Evolutionary conservation across 2,329 filamentous ascomycete genomes (phyloP).

Genomic region (Tolypocladium tundrense): DNA sequence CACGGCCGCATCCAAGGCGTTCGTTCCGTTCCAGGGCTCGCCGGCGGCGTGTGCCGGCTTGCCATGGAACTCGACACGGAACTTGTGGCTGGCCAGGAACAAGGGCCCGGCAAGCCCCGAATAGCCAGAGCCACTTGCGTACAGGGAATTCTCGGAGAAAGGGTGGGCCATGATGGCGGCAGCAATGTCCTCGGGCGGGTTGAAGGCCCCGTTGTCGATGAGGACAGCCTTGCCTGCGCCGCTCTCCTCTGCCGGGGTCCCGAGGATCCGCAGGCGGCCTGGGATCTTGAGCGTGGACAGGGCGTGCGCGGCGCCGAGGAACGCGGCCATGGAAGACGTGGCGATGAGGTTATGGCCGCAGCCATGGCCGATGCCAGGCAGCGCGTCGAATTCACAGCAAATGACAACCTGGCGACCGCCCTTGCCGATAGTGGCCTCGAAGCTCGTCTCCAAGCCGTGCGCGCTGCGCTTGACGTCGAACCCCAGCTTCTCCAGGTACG

Average conservation of each 20-base stretch:
- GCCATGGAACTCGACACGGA: constrained; percentile 21
- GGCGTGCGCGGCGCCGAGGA: constrained; percentile 24
- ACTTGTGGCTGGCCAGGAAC: constrained; percentile 21
- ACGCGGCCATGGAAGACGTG: constrained; percentile 27
- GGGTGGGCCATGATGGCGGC: constrained; percentile 21
- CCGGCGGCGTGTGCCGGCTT: constrained; percentile 23
- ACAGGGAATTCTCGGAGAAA: constrained; percentile 2
- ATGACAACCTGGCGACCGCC: constrained; percentile 30
- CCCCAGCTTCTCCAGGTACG: constrained; percentile 31
- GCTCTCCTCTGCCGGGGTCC: constrained; percentile 33
- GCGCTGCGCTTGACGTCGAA: constrained; percentile 36
- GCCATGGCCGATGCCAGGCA: constrained; percentile 34
- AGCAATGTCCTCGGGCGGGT: constrained; percentile 10
- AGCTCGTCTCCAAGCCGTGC: constrained; percentile 41
- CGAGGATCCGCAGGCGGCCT: constrained; percentile 28
- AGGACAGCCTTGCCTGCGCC: constrained; percentile 28
- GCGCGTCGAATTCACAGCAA: constrained; percentile 38
- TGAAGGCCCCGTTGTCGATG: constrained; percentile 17
- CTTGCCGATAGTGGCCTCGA: constrained; percentile 32
- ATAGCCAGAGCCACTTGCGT: not conserved
- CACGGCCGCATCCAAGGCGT: constrained; percentile 27
- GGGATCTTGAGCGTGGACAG: constrained; percentile 17
- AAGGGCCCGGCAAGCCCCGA: constrained; percentile 16
- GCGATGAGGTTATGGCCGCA: constrained; percentile 37
- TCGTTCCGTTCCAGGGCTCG: constrained; percentile 25